Conservation (phyloP, 2,329 filamentous ascomycete species). For the Chrysoporthe puriensis region DNA sequence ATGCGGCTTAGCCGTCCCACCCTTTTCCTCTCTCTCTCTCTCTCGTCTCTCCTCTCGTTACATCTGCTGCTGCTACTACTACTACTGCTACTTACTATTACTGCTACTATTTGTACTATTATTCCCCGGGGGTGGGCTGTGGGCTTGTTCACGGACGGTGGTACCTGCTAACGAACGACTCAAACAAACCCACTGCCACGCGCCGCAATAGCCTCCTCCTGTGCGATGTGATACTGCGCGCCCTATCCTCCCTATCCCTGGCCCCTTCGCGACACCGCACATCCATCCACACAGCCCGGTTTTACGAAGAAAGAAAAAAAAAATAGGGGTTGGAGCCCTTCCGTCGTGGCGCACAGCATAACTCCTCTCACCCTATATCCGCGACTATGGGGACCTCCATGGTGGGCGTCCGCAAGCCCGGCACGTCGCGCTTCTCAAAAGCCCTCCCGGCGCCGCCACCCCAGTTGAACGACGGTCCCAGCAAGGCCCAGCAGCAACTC, state of each 20-base stretch:
- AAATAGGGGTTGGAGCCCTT: neutral
- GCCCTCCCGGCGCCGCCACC: constrained; percentile 57
- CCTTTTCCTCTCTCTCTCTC: neutral
- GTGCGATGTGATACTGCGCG: constrained; percentile 1
- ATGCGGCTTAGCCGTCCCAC: neutral
- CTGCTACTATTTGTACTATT: too few relatives aligned
- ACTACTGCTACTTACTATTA: too few relatives aligned
- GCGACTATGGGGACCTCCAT: constrained; percentile 34
- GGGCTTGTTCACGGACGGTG: constrained; percentile 7
- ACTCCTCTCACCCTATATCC: neutral
- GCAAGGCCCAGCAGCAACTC: constrained; percentile 5
- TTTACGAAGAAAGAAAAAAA: neutral
- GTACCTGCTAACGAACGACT: constrained; percentile 5
- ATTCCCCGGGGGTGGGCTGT: too few relatives aligned
- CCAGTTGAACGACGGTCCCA: constrained; percentile 30
- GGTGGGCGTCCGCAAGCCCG: constrained; percentile 36
- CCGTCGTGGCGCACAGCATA: constrained; percentile 15
- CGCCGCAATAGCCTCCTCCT: neutral
- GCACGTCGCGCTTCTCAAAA: constrained; percentile 62
- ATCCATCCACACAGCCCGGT: too few relatives aligned
- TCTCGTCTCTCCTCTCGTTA: neutral
- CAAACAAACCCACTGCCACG: neutral
- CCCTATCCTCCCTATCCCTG: constrained; percentile 3
- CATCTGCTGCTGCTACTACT: neutral
- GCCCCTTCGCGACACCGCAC: neutral